Base-by-base conservation (phyloP, 768 basidiomycete species). In the Hericium alpestre region DNA sequence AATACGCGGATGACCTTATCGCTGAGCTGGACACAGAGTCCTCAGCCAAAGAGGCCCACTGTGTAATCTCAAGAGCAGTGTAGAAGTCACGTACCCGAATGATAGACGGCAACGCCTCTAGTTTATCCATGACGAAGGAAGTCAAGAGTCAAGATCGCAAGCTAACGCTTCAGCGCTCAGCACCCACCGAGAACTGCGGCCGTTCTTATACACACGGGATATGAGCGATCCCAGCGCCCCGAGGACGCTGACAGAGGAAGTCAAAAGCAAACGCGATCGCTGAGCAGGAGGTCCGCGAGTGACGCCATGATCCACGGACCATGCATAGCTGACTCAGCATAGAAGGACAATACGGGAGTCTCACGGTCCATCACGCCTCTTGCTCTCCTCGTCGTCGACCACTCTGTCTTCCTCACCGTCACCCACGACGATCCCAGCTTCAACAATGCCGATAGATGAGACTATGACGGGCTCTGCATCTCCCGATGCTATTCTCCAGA, bases 1-100 rank as follows among this genome's bases (percentile, higher is more conserved):
- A 92, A 70, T 8, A 92, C 74, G 59, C 90, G 75, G 7, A 83
- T 72, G 1, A 90, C 82, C 56, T 77, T 75, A 23, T 80, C 76
- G 63, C 83, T 90, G 55, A 92, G 73, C 89, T 91, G 63, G 55
- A 48, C 8, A n/a, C 16, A 20, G 8, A 32, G 32, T 32, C 32
- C 32, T 32, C 9, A 32, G 32, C 32, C 32, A 6, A 32, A 46
- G 16, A 18, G 6, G 7, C 23, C 4, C 18, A 32, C 38, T 38
- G 53, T 46, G 43, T 39, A 37, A 38, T 58, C 54, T 46, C 9
- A 47, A 49, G 53, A 20, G 4, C 13, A 22, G 50, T 11, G 27
- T 32, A 37, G 22, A 43, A 16, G 37, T 2, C 23, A 62, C 74
- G 58, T 64, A 84, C 86, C 71, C 78, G 74, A 1, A 79, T 72